These are phyloP conservation scores for Naganishia albida DNA, from an alignment of 1,284 basidiomycete species.

Conservation along the genomic window DNA sequence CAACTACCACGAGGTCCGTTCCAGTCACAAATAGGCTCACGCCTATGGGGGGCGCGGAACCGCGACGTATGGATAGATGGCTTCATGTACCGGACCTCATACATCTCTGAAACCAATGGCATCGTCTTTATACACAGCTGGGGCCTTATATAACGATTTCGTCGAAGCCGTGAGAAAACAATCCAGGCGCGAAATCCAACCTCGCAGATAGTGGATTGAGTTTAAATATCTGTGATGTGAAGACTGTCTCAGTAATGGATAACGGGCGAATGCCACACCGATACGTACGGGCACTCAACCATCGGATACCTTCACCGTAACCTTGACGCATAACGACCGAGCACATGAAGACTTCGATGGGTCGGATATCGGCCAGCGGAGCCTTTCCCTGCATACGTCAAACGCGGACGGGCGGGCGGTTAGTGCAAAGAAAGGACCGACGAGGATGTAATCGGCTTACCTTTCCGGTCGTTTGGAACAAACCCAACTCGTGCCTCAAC, in stretches of 20 bases:
- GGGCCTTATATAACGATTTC: no score
- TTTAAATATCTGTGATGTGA: background rate
- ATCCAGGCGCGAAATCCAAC: background rate
- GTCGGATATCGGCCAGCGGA: constrained; percentile 92
- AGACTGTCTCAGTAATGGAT: background rate
- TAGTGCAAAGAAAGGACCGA: background rate
- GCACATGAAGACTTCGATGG: constrained; percentile 99
- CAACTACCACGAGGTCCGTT: no score
- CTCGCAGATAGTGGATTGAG: background rate
- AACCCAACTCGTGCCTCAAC: constrained; percentile 87
- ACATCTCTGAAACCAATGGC: no score
- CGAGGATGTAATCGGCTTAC: constrained; percentile 56
- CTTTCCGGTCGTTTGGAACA: constrained; percentile 99
- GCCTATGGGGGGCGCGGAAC: no score
- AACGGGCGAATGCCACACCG: background rate
- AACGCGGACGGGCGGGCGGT: no score
- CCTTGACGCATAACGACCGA: constrained; percentile 99
- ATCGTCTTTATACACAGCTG: no score
- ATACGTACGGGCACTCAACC: constrained; percentile 59
- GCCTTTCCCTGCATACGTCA: constrained; percentile 76
- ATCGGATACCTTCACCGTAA: constrained; percentile 98
- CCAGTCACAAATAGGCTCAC: no score
- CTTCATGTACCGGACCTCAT: no score
- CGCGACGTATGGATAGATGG: no score
- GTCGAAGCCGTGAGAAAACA: no score